Base-by-base conservation (phyloP, 768 basidiomycete genomes). In the Termitomyces titanicus region DNA sequence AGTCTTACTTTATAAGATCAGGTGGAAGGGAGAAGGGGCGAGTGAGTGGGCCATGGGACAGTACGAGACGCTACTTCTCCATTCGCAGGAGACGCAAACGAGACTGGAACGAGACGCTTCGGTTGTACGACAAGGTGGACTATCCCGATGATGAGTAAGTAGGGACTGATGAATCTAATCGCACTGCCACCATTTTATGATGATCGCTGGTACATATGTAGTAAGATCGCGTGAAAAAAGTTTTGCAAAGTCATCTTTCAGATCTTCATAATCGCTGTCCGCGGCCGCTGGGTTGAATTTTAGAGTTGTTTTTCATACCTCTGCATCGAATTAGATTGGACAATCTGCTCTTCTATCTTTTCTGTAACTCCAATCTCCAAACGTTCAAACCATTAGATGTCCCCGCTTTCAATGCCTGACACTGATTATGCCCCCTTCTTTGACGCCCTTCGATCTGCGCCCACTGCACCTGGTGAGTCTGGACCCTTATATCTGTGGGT, bases 101-200 rank as follows among this genome's bases (percentile, higher is more conserved):
- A 60, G 92, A 94, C 63, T 94, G 92, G 92, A 92, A 92, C 61
- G 92, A 94, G 71, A 91, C 86, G 5, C 70, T 94, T 44, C 76
- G 90, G 45, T 69, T 91, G 52, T 92, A 92, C 60, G 91, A 93
- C 60, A 78, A 88, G 57, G 86, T 90, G 17, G 91, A 92, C 67
- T 94, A 90, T 64, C 89, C 89, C 0, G 79, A 79, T 13, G 85
- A 85, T 25, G 74, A 76, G 48, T 42, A n/a, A 52, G 45, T n/a
- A n/a, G n/a, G n/a, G n/a, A n/a, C n/a, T n/a, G 25, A 37, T 20
- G 18, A 33, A 47, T 53, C 58, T 44, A 47, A 54, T 54, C 38
- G 38, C 53, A 52, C 47, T 29, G 55, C 55, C 52, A 59, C 54
- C 39, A n/a, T 50, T 27, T 25, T 10, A 46, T 37, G 33, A 42